Conservation (phyloP, 208 protist species). For the Angomonas desouzai region DNA sequence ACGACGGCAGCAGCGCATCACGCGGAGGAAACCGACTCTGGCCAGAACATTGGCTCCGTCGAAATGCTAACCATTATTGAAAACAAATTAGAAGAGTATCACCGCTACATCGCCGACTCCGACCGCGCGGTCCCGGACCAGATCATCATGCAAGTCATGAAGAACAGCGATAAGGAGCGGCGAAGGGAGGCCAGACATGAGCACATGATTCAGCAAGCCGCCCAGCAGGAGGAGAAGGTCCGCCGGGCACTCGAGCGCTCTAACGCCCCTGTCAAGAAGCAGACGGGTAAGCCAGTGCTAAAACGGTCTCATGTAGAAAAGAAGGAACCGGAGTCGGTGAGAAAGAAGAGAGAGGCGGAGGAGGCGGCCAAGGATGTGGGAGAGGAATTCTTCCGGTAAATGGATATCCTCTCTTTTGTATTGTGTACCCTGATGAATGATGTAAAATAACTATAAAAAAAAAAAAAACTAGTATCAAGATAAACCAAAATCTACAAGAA, state of each 20-base stretch:
- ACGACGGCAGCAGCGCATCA: background rate
- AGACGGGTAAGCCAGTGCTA: conserved; percentile 77
- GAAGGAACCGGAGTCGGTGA: conserved; percentile 27
- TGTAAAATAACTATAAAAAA: conserved; percentile 6
- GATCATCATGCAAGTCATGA: conserved; percentile 73
- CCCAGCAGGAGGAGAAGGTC: conserved; percentile 76
- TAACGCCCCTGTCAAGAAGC: conserved; percentile 69
- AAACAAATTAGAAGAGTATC: conserved; percentile 88
- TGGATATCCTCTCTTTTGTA: background rate
- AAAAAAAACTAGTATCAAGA: too few relatives aligned
- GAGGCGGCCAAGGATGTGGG: conserved; percentile 34
- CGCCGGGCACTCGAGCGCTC: conserved; percentile 68
- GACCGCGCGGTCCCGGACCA: conserved; percentile 61
- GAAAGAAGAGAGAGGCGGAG: conserved; percentile 22
- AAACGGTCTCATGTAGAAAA: conserved; percentile 64
- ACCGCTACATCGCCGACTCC: conserved; percentile 66
- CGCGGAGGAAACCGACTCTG: conserved; percentile 12
- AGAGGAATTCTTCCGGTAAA: conserved; percentile 44
- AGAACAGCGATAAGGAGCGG: conserved; percentile 84
- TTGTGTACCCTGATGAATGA: background rate
- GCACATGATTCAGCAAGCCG: conserved; percentile 68
- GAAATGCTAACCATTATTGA: conserved; percentile 92
- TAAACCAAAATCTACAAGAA: conserved; percentile 1
- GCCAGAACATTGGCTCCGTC: conserved; percentile 77
- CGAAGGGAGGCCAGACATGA: conserved; percentile 61